These are phyloP conservation scores for Juglanconis sp. DNA, from an alignment of 2,329 filamentous ascomycete genomes.

Conservation along the genomic window DNA sequence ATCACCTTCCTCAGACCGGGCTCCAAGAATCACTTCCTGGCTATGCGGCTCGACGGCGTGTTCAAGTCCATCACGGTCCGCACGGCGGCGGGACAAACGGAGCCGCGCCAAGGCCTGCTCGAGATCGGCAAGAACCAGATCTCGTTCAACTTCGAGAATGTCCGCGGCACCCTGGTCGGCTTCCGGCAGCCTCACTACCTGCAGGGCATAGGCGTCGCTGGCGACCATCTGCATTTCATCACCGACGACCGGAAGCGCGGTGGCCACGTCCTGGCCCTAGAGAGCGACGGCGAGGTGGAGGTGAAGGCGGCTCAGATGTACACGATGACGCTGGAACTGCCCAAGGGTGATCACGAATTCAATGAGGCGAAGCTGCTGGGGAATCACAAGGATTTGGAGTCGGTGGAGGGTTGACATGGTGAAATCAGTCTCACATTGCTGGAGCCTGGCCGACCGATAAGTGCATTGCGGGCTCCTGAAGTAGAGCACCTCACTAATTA, in stretches of 20 bases:
- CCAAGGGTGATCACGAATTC: conserved; percentile 30
- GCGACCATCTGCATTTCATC: conserved; percentile 34
- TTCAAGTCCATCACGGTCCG: conserved; percentile 28
- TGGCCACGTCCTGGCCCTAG: conserved; percentile 30
- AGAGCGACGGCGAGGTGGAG: conserved; percentile 29
- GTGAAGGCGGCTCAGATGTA: conserved; percentile 26
- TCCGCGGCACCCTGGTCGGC: conserved; percentile 28
- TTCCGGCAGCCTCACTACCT: conserved; percentile 30
- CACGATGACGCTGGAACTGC: conserved; percentile 29
- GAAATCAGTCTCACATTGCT: neutral
- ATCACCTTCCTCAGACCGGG: conserved; percentile 10
- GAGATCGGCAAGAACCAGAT: conserved; percentile 27
- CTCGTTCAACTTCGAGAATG: conserved; percentile 24
- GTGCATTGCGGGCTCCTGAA: neutral
- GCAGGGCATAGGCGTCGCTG: conserved; percentile 31
- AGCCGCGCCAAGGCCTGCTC: conserved; percentile 24
- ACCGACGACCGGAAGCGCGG: conserved; percentile 28
- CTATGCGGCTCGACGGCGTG: conserved; percentile 28
- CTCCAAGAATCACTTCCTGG: conserved; percentile 27
- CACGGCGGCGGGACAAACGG: conserved; percentile 29
- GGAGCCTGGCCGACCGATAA: neutral
- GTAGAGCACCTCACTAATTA: neutral
- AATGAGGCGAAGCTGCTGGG: conserved; percentile 25
- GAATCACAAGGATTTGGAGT: conserved; percentile 27
- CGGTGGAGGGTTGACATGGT: conserved; percentile 27